A percentile compares a stretch with the other conserved stretches of the same genome.
Conservation (phyloP, 2,329 filamentous ascomycete genomes). For the Fusarium sp. region DNA sequence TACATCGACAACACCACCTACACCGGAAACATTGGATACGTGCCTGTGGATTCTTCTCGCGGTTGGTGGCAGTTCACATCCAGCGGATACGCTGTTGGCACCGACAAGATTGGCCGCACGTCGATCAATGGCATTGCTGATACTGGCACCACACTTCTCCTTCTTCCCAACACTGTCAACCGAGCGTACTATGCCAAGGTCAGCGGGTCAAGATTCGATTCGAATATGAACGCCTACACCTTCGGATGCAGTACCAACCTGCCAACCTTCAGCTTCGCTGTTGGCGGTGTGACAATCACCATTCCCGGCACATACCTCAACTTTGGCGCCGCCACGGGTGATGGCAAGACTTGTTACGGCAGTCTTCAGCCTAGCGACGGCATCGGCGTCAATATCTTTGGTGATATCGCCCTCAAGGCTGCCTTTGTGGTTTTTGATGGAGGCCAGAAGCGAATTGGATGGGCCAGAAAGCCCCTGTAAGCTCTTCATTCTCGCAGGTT, state of each 20-base stretch:
- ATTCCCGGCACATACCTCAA: constrained; percentile 67
- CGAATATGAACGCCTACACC: constrained; percentile 56
- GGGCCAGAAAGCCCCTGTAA: constrained; percentile 30
- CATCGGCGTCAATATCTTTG: constrained; percentile 67
- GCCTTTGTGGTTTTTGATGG: constrained; percentile 69
- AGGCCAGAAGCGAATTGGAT: constrained; percentile 41
- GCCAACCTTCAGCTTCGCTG: constrained; percentile 65
- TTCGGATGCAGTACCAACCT: constrained; percentile 60
- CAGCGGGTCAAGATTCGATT: constrained; percentile 54
- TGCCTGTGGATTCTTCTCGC: constrained; percentile 67
- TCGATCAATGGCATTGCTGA: constrained; percentile 62
- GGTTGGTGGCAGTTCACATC: constrained; percentile 73
- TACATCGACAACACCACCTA: constrained; percentile 74
- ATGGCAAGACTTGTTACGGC: constrained; percentile 70
- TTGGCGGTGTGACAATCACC: constrained; percentile 69
- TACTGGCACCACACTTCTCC: constrained; percentile 73
- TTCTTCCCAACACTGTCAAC: constrained; percentile 66
- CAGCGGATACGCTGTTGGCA: constrained; percentile 35
- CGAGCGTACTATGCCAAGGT: constrained; percentile 62
- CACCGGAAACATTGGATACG: constrained; percentile 70
- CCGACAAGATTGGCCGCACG: constrained; percentile 45
- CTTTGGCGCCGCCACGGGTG: constrained; percentile 57
- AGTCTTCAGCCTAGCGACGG: constrained; percentile 70
- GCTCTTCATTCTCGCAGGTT: background rate
- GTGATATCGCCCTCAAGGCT: constrained; percentile 71